A percentile compares a stretch with the other conserved stretches of the same genome.
Conservation (phyloP, 495 filamentous ascomycete species). For the Aspergillus wentii region DNA sequence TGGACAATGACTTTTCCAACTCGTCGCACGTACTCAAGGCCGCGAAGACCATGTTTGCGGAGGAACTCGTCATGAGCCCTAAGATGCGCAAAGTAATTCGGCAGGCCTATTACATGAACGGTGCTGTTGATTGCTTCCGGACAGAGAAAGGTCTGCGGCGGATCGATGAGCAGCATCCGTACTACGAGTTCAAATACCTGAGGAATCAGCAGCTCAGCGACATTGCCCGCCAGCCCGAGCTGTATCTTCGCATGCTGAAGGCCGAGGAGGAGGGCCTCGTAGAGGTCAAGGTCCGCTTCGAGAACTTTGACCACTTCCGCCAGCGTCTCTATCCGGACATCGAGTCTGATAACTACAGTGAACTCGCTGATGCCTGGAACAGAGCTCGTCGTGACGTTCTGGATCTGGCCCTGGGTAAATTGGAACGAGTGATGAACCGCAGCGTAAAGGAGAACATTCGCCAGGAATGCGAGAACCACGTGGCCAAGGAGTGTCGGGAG, state of each 20-base stretch:
- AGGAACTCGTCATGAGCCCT: conserved; percentile 84
- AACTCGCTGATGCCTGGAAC: conserved; percentile 95
- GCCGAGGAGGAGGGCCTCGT: conserved; percentile 90
- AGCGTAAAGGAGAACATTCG: conserved; percentile 90
- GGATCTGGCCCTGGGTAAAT: conserved; percentile 71
- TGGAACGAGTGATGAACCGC: conserved; percentile 80
- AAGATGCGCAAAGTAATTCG: conserved; percentile 86
- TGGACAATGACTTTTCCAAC: conserved; percentile 71
- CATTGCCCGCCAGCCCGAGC: conserved; percentile 75
- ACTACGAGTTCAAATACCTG: conserved; percentile 97
- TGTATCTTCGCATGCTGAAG: conserved; percentile 92
- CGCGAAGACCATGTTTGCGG: conserved; percentile 82
- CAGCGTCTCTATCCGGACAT: conserved; percentile 74
- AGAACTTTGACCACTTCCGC: conserved; percentile 68
- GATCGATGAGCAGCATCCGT: conserved; percentile 93
- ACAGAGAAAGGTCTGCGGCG: conserved; percentile 92
- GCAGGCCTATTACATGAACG: conserved; percentile 72
- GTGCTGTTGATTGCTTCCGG: conserved; percentile 76
- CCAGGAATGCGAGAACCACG: conserved; percentile 84
- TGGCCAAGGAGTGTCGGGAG: conserved; percentile 76
- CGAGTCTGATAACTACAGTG: conserved; percentile 88
- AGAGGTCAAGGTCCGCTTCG: conserved; percentile 72
- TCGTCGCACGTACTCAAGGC: conserved; percentile 69
- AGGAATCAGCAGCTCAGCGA: conserved; percentile 77
- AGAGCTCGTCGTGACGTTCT: conserved; percentile 75